Conservation (phyloP, 352 stramenopile genomes). For the Phytophthora sansomeana region DNA sequence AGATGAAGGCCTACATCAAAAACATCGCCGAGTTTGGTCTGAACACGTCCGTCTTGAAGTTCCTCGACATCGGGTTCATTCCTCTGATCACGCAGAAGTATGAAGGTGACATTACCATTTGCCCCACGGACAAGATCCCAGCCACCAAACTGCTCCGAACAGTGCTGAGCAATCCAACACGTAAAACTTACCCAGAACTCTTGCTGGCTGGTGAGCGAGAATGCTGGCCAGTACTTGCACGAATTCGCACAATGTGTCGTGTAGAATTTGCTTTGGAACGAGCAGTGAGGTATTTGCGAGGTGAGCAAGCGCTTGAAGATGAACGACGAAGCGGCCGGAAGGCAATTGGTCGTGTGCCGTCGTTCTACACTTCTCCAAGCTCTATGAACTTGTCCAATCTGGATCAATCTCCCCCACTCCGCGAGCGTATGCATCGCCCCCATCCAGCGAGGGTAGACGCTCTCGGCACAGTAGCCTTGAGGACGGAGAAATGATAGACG, state of each 20-base stretch:
- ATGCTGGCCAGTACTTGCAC: slow-evolving; percentile 94
- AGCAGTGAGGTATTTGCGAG: slow-evolving; percentile 80
- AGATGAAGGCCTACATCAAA: slow-evolving; percentile 93
- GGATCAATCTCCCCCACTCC: slow-evolving; percentile 51
- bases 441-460: slow-evolving; percentile 23
- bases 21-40: slow-evolving; percentile 87
- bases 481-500: slow-evolving; percentile 33
- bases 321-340: slow-evolving; percentile 75
- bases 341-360: slow-evolving; percentile 80
- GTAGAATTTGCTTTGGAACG: slow-evolving; percentile 97
- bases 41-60: slow-evolving; percentile 86
- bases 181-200: slow-evolving; percentile 65
- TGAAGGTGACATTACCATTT: slow-evolving; percentile 98
- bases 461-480: slow-evolving; percentile 37
- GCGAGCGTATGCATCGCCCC: slow-evolving; percentile 11
- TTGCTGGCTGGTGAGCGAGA: slow-evolving; percentile 92
- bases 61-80: slow-evolving; percentile 84
- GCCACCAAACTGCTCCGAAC: slow-evolving; percentile 81
- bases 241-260: slow-evolving; percentile 96
- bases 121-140: slow-evolving; percentile 91
- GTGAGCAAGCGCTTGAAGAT: slow-evolving; percentile 85
- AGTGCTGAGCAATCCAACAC: slow-evolving; percentile 84
- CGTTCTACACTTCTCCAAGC: slow-evolving; percentile 89
- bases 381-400: slow-evolving; percentile 87
- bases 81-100: slow-evolving; percentile 94